Evolutionary conservation across 192 early-diverging fungal genomes (phyloP).

Genomic region (Pilaira anomala): DNA sequence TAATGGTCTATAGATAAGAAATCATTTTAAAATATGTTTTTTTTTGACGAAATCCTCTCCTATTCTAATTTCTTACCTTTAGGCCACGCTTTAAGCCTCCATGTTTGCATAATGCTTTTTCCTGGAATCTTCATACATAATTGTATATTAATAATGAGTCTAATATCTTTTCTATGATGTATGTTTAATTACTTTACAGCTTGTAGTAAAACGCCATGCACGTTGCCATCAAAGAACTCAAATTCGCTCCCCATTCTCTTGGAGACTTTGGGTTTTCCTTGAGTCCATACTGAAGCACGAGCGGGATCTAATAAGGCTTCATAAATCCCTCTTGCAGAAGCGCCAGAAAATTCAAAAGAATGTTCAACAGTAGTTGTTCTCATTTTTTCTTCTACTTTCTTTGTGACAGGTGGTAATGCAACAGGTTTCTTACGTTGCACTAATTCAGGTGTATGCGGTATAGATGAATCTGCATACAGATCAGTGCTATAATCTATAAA

Average conservation of each 20-base stretch:
- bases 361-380: conserved; percentile 69
- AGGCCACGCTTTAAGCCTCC: background rate
- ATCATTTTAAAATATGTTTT: background rate
- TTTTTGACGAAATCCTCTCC: background rate
- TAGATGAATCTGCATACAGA: conserved; percentile 63
- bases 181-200: conserved; percentile 43
- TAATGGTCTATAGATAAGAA: conserved; percentile 55
- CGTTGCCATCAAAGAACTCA: conserved; percentile 85
- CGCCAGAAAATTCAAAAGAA: conserved; percentile 73
- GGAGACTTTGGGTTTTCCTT: conserved; percentile 47
- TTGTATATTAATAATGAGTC: background rate
- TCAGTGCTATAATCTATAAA: conserved; percentile 66
- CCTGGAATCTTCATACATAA: background rate
- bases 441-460: conserved; percentile 38
- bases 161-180: background rate
- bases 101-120: conserved; percentile 1
- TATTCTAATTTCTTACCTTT: conserved; percentile 36
- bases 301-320: conserved; percentile 74
- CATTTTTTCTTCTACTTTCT: conserved; percentile 34
- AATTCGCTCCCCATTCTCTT: conserved; percentile 55
- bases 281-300: conserved; percentile 77
- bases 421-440: conserved; percentile 31
- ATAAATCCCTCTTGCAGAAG: conserved; percentile 77
- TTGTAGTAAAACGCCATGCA: conserved; percentile 74
- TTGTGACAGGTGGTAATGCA: conserved; percentile 9